These are phyloP conservation scores for Boletus reticuloceps DNA, from an alignment of 768 basidiomycete species.

Conservation along the genomic window DNA sequence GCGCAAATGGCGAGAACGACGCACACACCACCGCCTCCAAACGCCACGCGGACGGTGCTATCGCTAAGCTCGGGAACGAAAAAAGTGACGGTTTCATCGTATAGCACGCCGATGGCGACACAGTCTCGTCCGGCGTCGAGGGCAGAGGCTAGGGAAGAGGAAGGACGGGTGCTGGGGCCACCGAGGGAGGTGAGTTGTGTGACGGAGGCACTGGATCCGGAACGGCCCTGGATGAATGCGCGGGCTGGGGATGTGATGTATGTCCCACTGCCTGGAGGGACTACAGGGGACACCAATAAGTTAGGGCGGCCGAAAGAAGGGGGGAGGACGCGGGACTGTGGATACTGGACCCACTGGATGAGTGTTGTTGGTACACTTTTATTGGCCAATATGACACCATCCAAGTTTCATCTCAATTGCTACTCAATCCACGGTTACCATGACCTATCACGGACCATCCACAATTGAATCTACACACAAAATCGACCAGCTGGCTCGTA, in stretches of 20 bases:
- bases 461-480: too few species aligned
- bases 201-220: slow-evolving; percentile 24
- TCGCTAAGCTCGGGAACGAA: slow-evolving; percentile 55
- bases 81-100: slow-evolving; percentile 53
- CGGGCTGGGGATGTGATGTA: slow-evolving; percentile 35
- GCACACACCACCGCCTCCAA: slow-evolving; percentile 22
- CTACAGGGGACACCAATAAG: background rate
- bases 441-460: too few species aligned
- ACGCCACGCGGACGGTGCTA: slow-evolving; percentile 54
- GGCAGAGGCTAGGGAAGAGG: slow-evolving; percentile 34
- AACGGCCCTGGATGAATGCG: slow-evolving; percentile 46
- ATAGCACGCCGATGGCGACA: slow-evolving; percentile 35
- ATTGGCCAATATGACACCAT: too few species aligned
- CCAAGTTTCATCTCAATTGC: too few species aligned
- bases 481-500: too few species aligned
- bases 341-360: background rate
- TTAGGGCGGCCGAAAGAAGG: background rate
- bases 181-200: slow-evolving; percentile 36
- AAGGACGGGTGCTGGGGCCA: slow-evolving; percentile 40
- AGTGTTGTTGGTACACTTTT: too few species aligned
- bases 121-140: slow-evolving; percentile 36
- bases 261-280: slow-evolving; percentile 27
- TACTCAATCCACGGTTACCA: too few species aligned
- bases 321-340: background rate
- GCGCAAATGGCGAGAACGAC: slow-evolving; percentile 9